These are phyloP conservation scores for Syncephalastrum monosporum DNA, from an alignment of 371 early-diverging fungal species.

Conservation along the genomic window DNA sequence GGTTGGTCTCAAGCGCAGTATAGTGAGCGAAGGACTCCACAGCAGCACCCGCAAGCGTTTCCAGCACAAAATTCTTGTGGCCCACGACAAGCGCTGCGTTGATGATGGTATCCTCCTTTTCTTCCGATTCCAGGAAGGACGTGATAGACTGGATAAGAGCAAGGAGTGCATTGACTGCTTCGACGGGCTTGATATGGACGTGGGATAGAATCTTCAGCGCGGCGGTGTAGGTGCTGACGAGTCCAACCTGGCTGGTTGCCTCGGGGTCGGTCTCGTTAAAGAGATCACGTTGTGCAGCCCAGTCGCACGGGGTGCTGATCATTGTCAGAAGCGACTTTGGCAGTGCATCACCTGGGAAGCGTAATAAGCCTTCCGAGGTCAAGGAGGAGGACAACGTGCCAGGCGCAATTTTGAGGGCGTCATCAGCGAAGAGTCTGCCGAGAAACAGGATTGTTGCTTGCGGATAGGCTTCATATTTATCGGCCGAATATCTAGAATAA, in stretches of 20 bases:
- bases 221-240: slow-evolving; percentile 23
- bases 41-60: slow-evolving; percentile 52
- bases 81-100: slow-evolving; percentile 50
- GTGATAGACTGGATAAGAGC: slow-evolving; percentile 40
- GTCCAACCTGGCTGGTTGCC: slow-evolving; percentile 15
- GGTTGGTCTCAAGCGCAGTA: not conserved
- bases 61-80: slow-evolving; percentile 53
- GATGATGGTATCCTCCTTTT: slow-evolving; percentile 28
- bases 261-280: slow-evolving; percentile 39
- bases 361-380: slow-evolving; percentile 55
- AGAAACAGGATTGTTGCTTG: slow-evolving; percentile 56
- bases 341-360: slow-evolving; percentile 46
- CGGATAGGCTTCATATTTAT: slow-evolving; percentile 35
- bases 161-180: slow-evolving; percentile 34
- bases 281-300: slow-evolving; percentile 51
- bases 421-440: slow-evolving; percentile 47
- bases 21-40: slow-evolving; percentile 45
- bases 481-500: slow-evolving; percentile 37
- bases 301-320: slow-evolving; percentile 42
- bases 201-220: slow-evolving; percentile 52
- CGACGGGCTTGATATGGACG: slow-evolving; percentile 19
- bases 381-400: slow-evolving; percentile 54
- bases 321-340: slow-evolving; percentile 36
- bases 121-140: slow-evolving; percentile 29
- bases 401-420: slow-evolving; percentile 37